phyloP scores from a whole-genome alignment of 495 filamentous ascomycete genomes.

The Symbiotaphrina buchneri region DNA sequence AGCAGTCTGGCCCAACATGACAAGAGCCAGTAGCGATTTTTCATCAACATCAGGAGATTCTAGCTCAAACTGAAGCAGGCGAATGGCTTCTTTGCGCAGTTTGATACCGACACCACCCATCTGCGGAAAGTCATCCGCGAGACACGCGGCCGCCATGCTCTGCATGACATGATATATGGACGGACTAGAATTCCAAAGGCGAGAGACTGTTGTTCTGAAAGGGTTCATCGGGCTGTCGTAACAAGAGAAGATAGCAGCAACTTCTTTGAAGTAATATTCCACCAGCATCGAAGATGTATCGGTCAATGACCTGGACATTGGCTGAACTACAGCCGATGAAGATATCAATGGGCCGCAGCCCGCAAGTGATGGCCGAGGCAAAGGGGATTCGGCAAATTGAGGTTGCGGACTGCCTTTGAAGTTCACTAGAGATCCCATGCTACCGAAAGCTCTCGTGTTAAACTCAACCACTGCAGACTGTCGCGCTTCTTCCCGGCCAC shows the following conservation, averaged over 20 bases:
- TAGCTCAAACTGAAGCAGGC: conserved; percentile 22
- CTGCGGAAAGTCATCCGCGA: conserved; percentile 30
- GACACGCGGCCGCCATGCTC: conserved; percentile 35
- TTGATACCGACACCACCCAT: conserved; percentile 25
- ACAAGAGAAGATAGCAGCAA: conserved; percentile 30
- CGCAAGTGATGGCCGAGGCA: conserved; percentile 14
- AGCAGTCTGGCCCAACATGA: conserved; percentile 31
- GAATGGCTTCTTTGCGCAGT: conserved; percentile 26
- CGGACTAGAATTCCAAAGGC: conserved; percentile 29
- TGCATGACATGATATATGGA: conserved; percentile 36
- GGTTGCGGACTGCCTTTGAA: background rate
- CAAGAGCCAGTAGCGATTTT: conserved; percentile 24
- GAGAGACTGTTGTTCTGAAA: conserved; percentile 29
- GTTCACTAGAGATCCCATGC: no score
- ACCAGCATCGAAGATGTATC: conserved; percentile 25
- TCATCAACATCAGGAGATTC: conserved; percentile 16
- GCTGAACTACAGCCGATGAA: conserved; percentile 12
- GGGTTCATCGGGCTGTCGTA: conserved; percentile 36
- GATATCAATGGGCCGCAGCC: conserved; percentile 10
- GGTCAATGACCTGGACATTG: conserved; percentile 13
- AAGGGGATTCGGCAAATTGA: conserved; percentile 10
- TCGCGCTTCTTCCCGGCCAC: background rate
- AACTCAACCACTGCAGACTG: background rate
- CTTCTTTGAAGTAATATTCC: conserved; percentile 37
- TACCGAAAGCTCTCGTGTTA: background rate